Evolutionary conservation across 129 eudicot genomes (phyloP).

Genomic region (Pseudognaphalium luteoalbum): DNA sequence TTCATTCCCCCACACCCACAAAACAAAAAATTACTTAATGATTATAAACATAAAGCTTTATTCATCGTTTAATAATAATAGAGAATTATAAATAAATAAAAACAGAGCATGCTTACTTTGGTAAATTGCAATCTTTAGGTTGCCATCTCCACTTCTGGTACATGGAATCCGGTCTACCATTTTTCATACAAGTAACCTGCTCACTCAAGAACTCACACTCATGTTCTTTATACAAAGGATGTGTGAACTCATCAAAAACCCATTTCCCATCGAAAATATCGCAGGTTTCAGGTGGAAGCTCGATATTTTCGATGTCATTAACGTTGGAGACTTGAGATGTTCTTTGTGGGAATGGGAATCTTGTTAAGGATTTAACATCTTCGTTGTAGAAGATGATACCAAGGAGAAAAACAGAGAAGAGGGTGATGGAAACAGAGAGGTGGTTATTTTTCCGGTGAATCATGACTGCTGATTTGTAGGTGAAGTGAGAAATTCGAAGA

Average conservation of each 20-base stretch:
- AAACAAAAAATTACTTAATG: background rate
- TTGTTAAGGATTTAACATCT: constrained; percentile 66
- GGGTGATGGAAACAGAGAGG: constrained; percentile 56
- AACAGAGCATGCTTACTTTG: constrained; percentile 54
- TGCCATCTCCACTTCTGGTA: constrained; percentile 96
- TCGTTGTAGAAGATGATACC: constrained; percentile 80
- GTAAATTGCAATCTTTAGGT: constrained; percentile 83
- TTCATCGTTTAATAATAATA: no score
- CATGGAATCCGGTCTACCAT: constrained; percentile 71
- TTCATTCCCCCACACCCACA: constrained; percentile 7
- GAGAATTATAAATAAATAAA: background rate
- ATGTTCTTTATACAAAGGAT: constrained; percentile 72
- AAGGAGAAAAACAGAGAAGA: constrained; percentile 54
- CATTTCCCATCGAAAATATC: constrained; percentile 76
- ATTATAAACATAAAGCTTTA: no score
- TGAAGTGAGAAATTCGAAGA: constrained; percentile 31
- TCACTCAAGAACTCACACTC: constrained; percentile 73
- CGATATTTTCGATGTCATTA: constrained; percentile 25
- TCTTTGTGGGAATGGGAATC: constrained; percentile 47
- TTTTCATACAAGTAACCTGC: constrained; percentile 79
- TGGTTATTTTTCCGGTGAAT: constrained; percentile 52
- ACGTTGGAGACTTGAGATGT: constrained; percentile 7
- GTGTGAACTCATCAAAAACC: constrained; percentile 76
- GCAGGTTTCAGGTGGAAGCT: constrained; percentile 71
- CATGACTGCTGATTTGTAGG: constrained; percentile 42